Evolutionary conservation across 169 alveolate genomes (phyloP).

Genomic region (Eimeria acervulina): DNA sequence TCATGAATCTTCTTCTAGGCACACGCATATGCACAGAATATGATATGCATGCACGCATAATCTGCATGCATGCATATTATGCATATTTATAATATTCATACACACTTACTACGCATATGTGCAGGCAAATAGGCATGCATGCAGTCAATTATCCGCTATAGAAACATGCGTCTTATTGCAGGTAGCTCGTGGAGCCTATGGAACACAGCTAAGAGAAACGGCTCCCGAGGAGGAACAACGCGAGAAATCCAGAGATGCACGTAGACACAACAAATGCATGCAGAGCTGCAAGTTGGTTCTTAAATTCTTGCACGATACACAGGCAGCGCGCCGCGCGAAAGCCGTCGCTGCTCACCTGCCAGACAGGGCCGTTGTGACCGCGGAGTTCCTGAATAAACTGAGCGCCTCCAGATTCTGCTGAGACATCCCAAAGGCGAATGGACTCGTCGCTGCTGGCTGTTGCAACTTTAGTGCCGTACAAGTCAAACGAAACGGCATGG

Average conservation of each 20-base stretch:
- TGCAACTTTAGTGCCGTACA: conserved; percentile 93
- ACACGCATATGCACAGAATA: too few relatives aligned
- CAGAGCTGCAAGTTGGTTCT: too few relatives aligned
- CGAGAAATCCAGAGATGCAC: not conserved
- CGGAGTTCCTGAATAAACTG: conserved; percentile 82
- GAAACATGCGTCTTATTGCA: too few relatives aligned
- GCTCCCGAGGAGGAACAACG: not conserved
- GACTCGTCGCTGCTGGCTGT: conserved; percentile 94
- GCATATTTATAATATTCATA: not conserved
- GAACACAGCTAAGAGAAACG: not conserved
- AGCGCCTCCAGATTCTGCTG: conserved; percentile 21
- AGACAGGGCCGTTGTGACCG: conserved; percentile 94
- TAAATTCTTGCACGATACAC: not conserved
- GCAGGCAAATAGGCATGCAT: not conserved
- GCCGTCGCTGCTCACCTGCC: conserved; percentile 86
- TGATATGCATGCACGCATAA: too few relatives aligned
- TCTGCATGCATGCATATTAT: too few relatives aligned
- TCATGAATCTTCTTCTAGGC: too few relatives aligned
- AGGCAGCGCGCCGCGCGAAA: not conserved
- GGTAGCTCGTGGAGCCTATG: not conserved
- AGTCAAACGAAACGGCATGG: conserved; percentile 92
- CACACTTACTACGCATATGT: not conserved
- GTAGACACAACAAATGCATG: too few relatives aligned
- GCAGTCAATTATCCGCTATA: not conserved
- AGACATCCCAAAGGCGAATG: conserved; percentile 88